A percentile compares a stretch with the other conserved stretches of the same genome.
Conservation (phyloP, 2,329 filamentous ascomycete genomes). For the Helminthosporium solani region DNA sequence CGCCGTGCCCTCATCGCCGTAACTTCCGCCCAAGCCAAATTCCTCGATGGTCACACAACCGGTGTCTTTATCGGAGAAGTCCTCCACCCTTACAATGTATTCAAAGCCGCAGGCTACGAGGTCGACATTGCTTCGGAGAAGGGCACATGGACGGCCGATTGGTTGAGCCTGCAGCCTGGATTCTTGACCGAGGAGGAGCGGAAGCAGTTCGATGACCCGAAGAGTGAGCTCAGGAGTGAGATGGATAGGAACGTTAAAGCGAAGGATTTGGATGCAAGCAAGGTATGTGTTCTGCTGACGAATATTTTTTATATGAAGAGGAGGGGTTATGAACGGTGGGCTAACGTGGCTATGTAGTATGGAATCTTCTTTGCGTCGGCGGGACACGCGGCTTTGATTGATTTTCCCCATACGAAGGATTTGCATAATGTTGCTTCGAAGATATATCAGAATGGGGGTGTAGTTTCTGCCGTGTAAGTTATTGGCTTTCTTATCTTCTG, state of each 20-base stretch:
- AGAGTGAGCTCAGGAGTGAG: constrained; percentile 49
- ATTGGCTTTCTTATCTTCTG: not conserved
- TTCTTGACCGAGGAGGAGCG: constrained; percentile 46
- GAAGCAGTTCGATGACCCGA: constrained; percentile 33
- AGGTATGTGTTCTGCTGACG: not conserved
- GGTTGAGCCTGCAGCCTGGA: constrained; percentile 47
- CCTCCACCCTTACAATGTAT: constrained; percentile 51
- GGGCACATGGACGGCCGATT: constrained; percentile 47
- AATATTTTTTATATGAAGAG: no score
- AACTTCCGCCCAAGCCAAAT: constrained; percentile 44
- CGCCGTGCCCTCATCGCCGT: constrained; percentile 47
- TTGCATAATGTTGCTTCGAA: constrained; percentile 46
- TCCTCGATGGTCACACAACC: constrained; percentile 40
- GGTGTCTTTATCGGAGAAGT: constrained; percentile 52
- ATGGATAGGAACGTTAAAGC: constrained; percentile 39
- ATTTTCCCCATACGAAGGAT: constrained; percentile 47
- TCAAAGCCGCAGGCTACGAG: constrained; percentile 48
- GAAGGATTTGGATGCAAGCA: not conserved
- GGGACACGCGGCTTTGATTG: constrained; percentile 50
- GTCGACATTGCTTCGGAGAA: constrained; percentile 52
- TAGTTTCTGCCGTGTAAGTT: constrained; percentile 46
- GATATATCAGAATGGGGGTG: constrained; percentile 42
- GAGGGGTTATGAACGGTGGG: not conserved
- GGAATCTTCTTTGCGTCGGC: constrained; percentile 49
- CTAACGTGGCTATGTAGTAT: constrained; percentile 9